Percentiles rank a stretch among this genome's conserved stretches.
These are phyloP conservation scores for Serendipita sp. DNA, from an alignment of 768 basidiomycete genomes.

Conservation along the genomic window DNA sequence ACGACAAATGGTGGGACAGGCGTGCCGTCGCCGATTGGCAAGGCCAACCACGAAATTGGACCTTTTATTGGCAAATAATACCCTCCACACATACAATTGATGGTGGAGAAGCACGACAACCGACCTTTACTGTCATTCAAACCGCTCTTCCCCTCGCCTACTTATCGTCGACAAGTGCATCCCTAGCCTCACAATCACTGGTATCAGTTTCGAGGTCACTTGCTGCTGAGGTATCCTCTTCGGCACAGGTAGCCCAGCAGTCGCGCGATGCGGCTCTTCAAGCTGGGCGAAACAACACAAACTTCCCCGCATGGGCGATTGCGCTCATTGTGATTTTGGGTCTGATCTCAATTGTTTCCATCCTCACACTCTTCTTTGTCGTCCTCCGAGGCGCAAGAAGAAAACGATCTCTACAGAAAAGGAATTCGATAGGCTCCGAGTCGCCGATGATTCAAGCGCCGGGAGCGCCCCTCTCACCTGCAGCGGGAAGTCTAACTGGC, in stretches of 20 bases:
- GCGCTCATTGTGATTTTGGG: conserved; percentile 78
- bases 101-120: conserved; percentile 43
- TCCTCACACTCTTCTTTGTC: conserved; percentile 52
- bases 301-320: conserved; percentile 81
- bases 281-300: conserved; percentile 17
- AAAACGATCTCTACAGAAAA: conserved; percentile 32
- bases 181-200: background rate
- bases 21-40: conserved; percentile 28
- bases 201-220: background rate
- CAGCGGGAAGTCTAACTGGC: conserved; percentile 12
- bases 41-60: conserved; percentile 39
- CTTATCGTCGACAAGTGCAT: conserved; percentile 21
- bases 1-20: conserved; percentile 60
- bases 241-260: conserved; percentile 12
- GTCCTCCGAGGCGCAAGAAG: conserved; percentile 40
- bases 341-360: conserved; percentile 60
- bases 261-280: conserved; percentile 32
- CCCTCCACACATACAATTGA: conserved; percentile 36
- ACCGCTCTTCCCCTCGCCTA: conserved; percentile 19
- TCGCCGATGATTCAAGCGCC: conserved; percentile 55
- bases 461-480: conserved; percentile 6
- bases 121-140: conserved; percentile 60
- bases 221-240: conserved; percentile 5
- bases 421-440: conserved; percentile 59
- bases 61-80: conserved; percentile 68